Conservation (phyloP, 2,329 filamentous ascomycete species). For the Teratosphaeria pseudoeucalypti region DNA sequence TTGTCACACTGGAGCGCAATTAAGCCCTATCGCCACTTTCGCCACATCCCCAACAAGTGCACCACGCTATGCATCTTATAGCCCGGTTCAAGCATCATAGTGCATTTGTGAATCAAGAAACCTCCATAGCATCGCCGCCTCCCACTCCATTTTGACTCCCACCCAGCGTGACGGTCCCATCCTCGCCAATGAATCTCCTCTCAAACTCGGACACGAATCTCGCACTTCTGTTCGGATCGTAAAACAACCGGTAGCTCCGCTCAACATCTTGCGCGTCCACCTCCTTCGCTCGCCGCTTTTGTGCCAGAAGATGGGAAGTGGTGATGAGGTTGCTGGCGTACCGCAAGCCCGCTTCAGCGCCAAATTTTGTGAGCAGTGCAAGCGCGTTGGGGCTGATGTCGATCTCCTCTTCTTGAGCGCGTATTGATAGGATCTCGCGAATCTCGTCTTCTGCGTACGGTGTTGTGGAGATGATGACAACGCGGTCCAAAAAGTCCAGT, state of each 20-base stretch:
- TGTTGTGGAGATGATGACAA: slow-evolving; percentile 92
- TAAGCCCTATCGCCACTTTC: neutral
- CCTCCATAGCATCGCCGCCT: slow-evolving; percentile 55
- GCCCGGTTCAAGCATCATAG: neutral
- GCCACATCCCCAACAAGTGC: neutral
- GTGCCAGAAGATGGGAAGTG: slow-evolving; percentile 75
- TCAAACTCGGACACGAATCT: slow-evolving; percentile 86
- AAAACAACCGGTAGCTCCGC: slow-evolving; percentile 88
- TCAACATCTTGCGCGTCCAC: slow-evolving; percentile 83
- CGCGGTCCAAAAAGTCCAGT: slow-evolving; percentile 88
- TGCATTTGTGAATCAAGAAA: slow-evolving; percentile 35
- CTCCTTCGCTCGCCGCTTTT: slow-evolving; percentile 76
- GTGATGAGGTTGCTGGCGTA: slow-evolving; percentile 98
- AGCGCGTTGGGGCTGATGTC: slow-evolving; percentile 84
- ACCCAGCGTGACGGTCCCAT: slow-evolving; percentile 64
- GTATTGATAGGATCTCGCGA: slow-evolving; percentile 81
- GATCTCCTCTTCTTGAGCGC: slow-evolving; percentile 91
- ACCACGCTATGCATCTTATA: neutral
- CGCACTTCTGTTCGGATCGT: slow-evolving; percentile 77
- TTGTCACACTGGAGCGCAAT: too few relatives aligned
- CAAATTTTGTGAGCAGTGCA: slow-evolving; percentile 89
- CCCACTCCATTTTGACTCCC: slow-evolving; percentile 37
- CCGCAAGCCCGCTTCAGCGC: slow-evolving; percentile 77
- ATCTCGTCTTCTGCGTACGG: slow-evolving; percentile 76
- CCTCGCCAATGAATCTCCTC: slow-evolving; percentile 82